Conservation (phyloP, 768 basidiomycete species). For the Candolleomyces aberdarensis region DNA sequence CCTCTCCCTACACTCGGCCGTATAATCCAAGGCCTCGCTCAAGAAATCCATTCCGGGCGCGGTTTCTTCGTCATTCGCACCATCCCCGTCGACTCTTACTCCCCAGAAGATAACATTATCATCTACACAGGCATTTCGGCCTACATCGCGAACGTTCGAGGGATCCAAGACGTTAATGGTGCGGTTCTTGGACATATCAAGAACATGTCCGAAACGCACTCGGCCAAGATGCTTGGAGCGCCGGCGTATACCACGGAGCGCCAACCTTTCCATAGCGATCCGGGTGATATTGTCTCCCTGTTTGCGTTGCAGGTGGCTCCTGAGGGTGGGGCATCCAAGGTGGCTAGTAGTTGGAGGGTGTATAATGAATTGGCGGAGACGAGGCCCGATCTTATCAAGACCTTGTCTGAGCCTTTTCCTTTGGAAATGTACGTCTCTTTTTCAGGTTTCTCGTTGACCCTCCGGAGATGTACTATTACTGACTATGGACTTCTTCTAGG, state of each 20-base stretch:
- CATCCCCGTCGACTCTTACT: constrained; percentile 42
- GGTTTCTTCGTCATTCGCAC: constrained; percentile 48
- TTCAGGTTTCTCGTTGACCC: neutral
- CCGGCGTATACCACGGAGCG: constrained; percentile 48
- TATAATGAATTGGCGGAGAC: constrained; percentile 48
- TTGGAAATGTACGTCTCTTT: constrained; percentile 32
- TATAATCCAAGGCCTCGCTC: constrained; percentile 31
- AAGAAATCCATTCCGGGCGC: constrained; percentile 41
- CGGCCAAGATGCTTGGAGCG: constrained; percentile 35
- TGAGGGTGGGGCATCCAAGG: constrained; percentile 42
- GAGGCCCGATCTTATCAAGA: constrained; percentile 42
- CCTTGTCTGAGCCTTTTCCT: constrained; percentile 40
- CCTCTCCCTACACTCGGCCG: constrained; percentile 41
- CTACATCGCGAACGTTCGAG: constrained; percentile 15
- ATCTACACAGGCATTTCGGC: constrained; percentile 38
- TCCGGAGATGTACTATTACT: too few species aligned
- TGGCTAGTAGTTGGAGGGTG: constrained; percentile 42
- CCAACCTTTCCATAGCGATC: constrained; percentile 50
- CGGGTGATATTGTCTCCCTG: constrained; percentile 41
- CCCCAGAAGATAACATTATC: constrained; percentile 35
- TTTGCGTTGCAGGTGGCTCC: constrained; percentile 39
- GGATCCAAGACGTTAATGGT: constrained; percentile 20
- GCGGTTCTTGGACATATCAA: constrained; percentile 47
- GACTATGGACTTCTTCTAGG: constrained; percentile 20
- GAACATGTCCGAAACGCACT: constrained; percentile 32